These are phyloP conservation scores for Manihot esculenta DNA, from an alignment of 441 rosid genomes.

Conservation along the genomic window DNA sequence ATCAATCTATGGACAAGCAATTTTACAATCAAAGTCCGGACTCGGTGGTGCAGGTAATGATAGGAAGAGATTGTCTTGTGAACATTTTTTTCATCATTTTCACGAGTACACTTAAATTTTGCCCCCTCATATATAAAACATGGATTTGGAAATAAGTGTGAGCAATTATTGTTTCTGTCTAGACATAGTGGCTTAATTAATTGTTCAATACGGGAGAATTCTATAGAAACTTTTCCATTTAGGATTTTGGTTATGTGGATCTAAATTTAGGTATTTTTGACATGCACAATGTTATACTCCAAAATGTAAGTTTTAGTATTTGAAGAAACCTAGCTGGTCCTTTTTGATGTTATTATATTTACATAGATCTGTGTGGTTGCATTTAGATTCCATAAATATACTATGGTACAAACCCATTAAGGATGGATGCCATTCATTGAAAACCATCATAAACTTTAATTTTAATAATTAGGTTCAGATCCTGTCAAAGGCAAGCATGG, in stretches of 20 bases:
- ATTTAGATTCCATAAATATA: not conserved
- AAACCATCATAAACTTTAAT: too few species aligned
- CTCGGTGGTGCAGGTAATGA: conserved; percentile 47
- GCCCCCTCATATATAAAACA: not conserved
- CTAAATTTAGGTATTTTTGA: not conserved
- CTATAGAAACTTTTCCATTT: not conserved
- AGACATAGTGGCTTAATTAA: not conserved
- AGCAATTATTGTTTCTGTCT: not conserved
- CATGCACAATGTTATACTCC: not conserved
- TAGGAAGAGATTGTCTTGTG: conserved; percentile 11
- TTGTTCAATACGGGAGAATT: not conserved
- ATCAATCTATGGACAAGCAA: conserved; percentile 58
- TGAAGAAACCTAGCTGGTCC: not conserved
- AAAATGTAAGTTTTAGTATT: not conserved
- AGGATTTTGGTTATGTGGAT: not conserved
- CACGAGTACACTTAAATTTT: not conserved
- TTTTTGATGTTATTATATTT: not conserved
- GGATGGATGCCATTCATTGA: too few species aligned
- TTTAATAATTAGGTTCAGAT: too few species aligned
- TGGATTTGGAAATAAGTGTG: not conserved
- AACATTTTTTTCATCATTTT: not conserved
- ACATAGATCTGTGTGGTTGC: not conserved
- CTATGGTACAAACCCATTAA: not conserved
- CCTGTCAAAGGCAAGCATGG: not conserved
- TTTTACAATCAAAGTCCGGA: conserved; percentile 60